These are phyloP conservation scores for Xylariaceae sp. DNA, from an alignment of 2,329 filamentous ascomycete genomes.

Conservation along the genomic window DNA sequence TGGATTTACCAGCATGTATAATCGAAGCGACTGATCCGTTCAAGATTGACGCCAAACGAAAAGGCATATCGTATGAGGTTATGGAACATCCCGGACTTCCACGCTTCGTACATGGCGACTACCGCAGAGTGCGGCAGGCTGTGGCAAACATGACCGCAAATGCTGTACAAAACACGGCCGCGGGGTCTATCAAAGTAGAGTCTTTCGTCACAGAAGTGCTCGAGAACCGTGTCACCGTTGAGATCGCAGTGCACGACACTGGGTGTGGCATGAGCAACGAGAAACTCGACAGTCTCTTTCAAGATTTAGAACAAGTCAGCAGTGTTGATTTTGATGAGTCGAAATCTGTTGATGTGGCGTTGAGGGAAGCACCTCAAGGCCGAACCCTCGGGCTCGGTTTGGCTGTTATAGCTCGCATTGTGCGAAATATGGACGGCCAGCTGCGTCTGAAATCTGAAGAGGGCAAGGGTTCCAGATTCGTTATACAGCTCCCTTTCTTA, in stretches of 20 bases:
- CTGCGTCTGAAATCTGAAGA: slow-evolving; percentile 78
- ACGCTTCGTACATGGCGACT: slow-evolving; percentile 69
- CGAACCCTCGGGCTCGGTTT: slow-evolving; percentile 72
- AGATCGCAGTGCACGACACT: slow-evolving; percentile 73
- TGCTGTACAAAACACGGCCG: slow-evolving; percentile 71
- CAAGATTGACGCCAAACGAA: slow-evolving; percentile 68
- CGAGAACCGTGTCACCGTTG: slow-evolving; percentile 59
- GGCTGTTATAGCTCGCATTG: slow-evolving; percentile 80
- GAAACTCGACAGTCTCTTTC: slow-evolving; percentile 51
- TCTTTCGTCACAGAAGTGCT: slow-evolving; percentile 56
- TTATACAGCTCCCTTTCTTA: slow-evolving; percentile 73
- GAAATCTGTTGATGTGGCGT: slow-evolving; percentile 22
- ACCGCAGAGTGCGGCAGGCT: slow-evolving; percentile 73
- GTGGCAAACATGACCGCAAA: slow-evolving; percentile 82
- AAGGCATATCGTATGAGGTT: slow-evolving; percentile 68
- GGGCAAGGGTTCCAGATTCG: slow-evolving; percentile 77
- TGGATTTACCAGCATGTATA: slow-evolving; percentile 68
- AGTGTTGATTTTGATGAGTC: slow-evolving; percentile 40
- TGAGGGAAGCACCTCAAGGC: slow-evolving; percentile 29
- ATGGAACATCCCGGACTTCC: slow-evolving; percentile 66
- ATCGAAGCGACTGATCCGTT: slow-evolving; percentile 76
- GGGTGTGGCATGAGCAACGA: slow-evolving; percentile 63
- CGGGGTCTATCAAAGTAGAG: slow-evolving; percentile 67
- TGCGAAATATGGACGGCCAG: slow-evolving; percentile 89
- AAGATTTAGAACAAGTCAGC: slow-evolving; percentile 56